Base-by-base conservation (phyloP, 2,329 filamentous ascomycete genomes). In the Orbilia javanica region DNA sequence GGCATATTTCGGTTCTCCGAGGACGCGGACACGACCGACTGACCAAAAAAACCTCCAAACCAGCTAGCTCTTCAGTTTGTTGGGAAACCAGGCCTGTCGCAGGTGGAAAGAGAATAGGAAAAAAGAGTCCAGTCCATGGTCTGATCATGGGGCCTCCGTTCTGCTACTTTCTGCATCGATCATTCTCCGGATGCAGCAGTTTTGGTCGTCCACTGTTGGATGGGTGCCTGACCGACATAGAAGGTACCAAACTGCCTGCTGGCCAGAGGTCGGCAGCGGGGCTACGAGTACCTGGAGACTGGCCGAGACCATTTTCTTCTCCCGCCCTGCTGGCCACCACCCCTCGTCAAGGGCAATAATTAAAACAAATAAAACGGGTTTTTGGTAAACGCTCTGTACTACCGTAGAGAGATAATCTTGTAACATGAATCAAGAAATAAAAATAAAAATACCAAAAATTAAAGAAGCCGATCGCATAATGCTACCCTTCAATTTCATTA, bases 81-180 rank as follows among this genome's bases (percentile, higher is more conserved):
- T 60, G 55, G 55, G 55, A 27, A 60, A 25, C 15, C 39, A 44
- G 65, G 39, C 62, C 66, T 25, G 50, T 44, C 36, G 31, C 46
- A 31, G n/a, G 6, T 44, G 7, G 34, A 36, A 6, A 44, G 20
- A 36, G 39, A 50, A 46, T 25, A 36, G 52, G n/a, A 44, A 44
- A 36, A 50, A 50, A 46, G 36, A 36, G 52, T 72, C 68, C 68
- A 72, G 66, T 55, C 15, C 55, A 48, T 72, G 46, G 48, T 57
- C 66, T 66, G 69, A 73, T 73, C 69, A 73, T 73, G 60, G 69
- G 69, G 48, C 68, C 64, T 64, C n/a, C 7, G n/a, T 57, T 22
- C 18, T 52, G 34, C 18, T 53, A 48, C 52, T 62, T 57, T 63
- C 46, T 42, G 64, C 50, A 46, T 64, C 46, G 69, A 73, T 73